Percentiles rank a stretch among this genome's conserved stretches.
phyloP scores from a whole-genome alignment of 164 flowering plant genomes.

The Stephania yunnanensis region DNA sequence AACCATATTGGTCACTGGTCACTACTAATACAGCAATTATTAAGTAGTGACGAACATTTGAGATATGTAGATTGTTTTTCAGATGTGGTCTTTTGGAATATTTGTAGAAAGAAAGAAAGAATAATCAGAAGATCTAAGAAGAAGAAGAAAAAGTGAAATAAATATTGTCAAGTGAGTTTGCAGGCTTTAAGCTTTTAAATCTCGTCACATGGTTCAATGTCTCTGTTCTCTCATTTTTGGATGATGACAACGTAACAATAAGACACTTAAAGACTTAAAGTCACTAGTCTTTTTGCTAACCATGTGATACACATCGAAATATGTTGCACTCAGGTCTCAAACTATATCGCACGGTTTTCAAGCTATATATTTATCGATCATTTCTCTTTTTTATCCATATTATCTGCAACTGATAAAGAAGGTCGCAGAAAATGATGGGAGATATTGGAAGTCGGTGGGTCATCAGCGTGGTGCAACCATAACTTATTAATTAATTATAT shows the following conservation, averaged over 20 bases:
- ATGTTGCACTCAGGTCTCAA: too few relatives aligned
- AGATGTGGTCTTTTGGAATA: constrained; percentile 39
- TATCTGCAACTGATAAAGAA: constrained; percentile 15
- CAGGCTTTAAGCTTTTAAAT: constrained; percentile 50
- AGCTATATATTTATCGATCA: too few relatives aligned
- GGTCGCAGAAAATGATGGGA: constrained; percentile 37
- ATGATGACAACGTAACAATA: too few relatives aligned
- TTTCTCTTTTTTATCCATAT: background rate
- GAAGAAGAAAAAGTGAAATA: constrained; percentile 23
- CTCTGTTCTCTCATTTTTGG: too few relatives aligned
- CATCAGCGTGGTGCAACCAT: constrained; percentile 17
- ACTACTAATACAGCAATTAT: constrained; percentile 18
- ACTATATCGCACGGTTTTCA: too few relatives aligned
- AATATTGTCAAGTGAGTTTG: constrained; percentile 29
- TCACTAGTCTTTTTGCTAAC: too few relatives aligned
- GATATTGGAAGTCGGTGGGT: constrained; percentile 30
- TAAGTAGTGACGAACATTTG: background rate
- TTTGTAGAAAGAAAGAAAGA: constrained; percentile 14
- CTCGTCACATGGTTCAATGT: constrained; percentile 63
- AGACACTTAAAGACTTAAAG: too few relatives aligned
- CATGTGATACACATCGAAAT: too few relatives aligned
- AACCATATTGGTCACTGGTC: constrained; percentile 19
- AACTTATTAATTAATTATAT: too few relatives aligned
- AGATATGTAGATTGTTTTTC: too few relatives aligned
- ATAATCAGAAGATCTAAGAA: constrained; percentile 14